Conservation (phyloP, 202 grass and related monocot genomes). For the Eragrostis tef region DNA sequence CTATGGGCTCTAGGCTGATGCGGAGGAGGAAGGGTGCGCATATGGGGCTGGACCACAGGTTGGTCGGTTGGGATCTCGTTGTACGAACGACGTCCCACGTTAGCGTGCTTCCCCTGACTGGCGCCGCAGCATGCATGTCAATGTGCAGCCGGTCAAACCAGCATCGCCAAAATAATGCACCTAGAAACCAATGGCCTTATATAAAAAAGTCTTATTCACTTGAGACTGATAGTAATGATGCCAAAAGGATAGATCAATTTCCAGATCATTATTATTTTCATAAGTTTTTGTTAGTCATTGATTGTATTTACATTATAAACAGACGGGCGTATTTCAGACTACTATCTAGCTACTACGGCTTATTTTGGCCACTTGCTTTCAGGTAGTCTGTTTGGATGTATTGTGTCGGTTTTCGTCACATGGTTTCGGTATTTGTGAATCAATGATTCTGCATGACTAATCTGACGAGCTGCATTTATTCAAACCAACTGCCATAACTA, state of each 20-base stretch:
- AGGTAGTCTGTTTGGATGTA: constrained; percentile 53
- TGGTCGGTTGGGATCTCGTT: constrained; percentile 60
- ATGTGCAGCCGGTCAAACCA: constrained; percentile 22
- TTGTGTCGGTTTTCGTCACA: constrained; percentile 50
- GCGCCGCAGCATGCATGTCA: neutral
- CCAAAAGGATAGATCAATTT: neutral
- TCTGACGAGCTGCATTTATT: constrained; percentile 45
- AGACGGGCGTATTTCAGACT: constrained; percentile 28
- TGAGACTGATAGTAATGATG: constrained; percentile 23
- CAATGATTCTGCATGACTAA: constrained; percentile 51
- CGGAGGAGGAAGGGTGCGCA: neutral
- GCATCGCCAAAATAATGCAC: no score
- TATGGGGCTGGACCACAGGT: constrained; percentile 39
- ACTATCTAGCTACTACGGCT: constrained; percentile 9
- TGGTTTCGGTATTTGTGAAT: constrained; percentile 42
- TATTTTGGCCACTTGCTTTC: constrained; percentile 31
- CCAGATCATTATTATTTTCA: constrained; percentile 36
- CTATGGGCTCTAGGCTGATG: neutral
- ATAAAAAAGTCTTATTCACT: neutral
- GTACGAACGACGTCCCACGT: constrained; percentile 56
- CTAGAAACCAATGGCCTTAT: no score
- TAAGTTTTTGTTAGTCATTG: neutral
- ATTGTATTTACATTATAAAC: constrained; percentile 4
- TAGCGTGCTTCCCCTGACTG: constrained; percentile 37
- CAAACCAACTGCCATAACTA: constrained; percentile 51